phyloP scores from a whole-genome alignment of 345 rosid genomes.

The Linum lewisii region DNA sequence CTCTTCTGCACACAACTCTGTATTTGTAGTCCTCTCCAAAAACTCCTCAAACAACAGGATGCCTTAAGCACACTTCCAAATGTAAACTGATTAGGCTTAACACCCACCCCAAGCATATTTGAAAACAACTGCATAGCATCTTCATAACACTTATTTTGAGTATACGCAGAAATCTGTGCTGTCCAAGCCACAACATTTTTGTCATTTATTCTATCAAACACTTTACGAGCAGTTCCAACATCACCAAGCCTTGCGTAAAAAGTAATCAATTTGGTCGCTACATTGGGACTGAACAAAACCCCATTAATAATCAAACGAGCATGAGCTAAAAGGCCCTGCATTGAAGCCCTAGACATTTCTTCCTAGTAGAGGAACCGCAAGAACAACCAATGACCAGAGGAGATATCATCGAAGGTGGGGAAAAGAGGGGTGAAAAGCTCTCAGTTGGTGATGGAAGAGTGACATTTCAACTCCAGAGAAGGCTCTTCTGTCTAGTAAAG shows the following conservation, averaged over 20 bases:
- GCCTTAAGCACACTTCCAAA: conserved; percentile 19
- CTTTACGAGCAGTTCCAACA: conserved; percentile 9
- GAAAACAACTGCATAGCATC: conserved; percentile 15
- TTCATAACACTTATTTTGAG: conserved; percentile 9
- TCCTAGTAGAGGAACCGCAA: too few relatives aligned
- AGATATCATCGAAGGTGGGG: too few relatives aligned
- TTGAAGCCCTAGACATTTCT: too few relatives aligned
- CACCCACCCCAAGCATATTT: conserved; percentile 14
- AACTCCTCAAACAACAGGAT: conserved; percentile 20
- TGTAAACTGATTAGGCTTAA: conserved; percentile 20
- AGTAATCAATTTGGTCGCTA: conserved; percentile 15
- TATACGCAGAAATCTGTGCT: conserved; percentile 20
- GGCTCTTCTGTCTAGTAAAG: too few relatives aligned
- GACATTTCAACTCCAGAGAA: too few relatives aligned
- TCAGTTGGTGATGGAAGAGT: too few relatives aligned
- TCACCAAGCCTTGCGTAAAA: conserved; percentile 9
- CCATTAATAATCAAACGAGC: conserved; percentile 14
- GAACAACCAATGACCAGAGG: too few relatives aligned
- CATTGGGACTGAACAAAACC: background rate
- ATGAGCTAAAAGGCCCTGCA: conserved; percentile 14
- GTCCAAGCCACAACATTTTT: conserved; percentile 22
- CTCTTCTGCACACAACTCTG: conserved; percentile 19
- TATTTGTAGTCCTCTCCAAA: conserved; percentile 20
- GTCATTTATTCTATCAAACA: conserved; percentile 16
- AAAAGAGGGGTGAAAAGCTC: too few relatives aligned